Base-by-base conservation (phyloP, 75 land plant genomes). In the Gnetum montanum region DNA sequence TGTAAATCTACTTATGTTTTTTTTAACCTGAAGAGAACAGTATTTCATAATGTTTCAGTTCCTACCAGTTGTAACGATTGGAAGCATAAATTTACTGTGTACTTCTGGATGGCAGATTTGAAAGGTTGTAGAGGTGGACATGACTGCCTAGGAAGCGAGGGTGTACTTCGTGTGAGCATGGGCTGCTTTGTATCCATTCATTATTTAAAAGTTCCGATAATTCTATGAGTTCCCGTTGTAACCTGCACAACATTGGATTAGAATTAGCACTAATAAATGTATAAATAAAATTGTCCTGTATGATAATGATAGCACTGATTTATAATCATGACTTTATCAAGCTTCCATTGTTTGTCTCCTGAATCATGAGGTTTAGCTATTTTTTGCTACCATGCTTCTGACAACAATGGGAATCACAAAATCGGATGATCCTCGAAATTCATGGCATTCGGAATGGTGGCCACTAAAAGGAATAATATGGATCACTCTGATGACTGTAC, bases 381-480 rank as follows among this genome's bases (percentile, higher is more conserved):
- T 92, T 70, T 85, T 69, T 65, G 73, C 84, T 37, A 54, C 62
- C 23, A 88, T 92, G 95, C 85, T 84, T 65, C 70, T 88, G 5
- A 61, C 84, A n/a, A 92, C 97, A 6, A 75, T 73, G 44, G 79
- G 84, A 33, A 84, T 95, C 26, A 72, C 60, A 3, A 81, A 82
- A 69, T 28, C 71, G 43, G 38, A 61, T 22, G 76, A 70, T 11
- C 47, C 60, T 13, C 60, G 94, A 37, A 75, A 76, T 60, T 43
- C 43, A 20, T 92, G 97, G 97, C 95, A 92, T 58, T 82, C 86
- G 19, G 90, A 83, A 48, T 84, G 85, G 82, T 92, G 97, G 97
- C 69, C 77, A 48, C 57, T 68, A 6, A 92, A 92, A 60, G 48
- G 71, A 26, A 6, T 79, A 34, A 15, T 88, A 47, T 88, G 93